Conservation (phyloP, 805 yeast species). For the Yamadazyma kitorensis region DNA sequence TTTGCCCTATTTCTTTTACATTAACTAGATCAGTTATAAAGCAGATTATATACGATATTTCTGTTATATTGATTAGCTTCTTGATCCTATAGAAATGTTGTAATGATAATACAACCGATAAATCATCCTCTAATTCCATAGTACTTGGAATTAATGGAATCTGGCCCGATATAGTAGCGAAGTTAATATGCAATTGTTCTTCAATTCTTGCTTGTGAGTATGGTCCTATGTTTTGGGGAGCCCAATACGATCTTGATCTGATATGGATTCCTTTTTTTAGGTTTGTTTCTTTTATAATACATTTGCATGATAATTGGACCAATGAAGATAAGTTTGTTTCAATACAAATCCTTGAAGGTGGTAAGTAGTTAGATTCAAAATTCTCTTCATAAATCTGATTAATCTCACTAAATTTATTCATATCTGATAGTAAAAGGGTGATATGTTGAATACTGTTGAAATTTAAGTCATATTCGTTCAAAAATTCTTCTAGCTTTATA, state of each 20-base stretch:
- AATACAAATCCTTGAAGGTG: conserved; percentile 89
- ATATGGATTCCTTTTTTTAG: conserved; percentile 76
- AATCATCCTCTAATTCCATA: conserved; percentile 50
- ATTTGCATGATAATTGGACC: conserved; percentile 60
- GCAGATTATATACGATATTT: conserved; percentile 51
- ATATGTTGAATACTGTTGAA: conserved; percentile 56
- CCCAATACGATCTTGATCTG: conserved; percentile 95
- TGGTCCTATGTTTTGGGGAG: conserved; percentile 97
- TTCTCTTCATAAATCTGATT: conserved; percentile 57
- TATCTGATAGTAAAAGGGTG: conserved; percentile 58
- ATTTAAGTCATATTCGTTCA: conserved; percentile 27
- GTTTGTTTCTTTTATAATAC: conserved; percentile 30
- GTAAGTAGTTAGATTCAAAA: conserved; percentile 57
- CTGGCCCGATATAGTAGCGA: conserved; percentile 80
- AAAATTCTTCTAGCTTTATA: conserved; percentile 31
- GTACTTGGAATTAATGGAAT: conserved; percentile 76
- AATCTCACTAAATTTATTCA: conserved; percentile 60
- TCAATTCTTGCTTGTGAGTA: conserved; percentile 81
- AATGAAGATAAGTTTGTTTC: conserved; percentile 48
- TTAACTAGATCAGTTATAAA: conserved; percentile 41
- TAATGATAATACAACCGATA: conserved; percentile 50
- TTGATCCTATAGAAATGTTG: conserved; percentile 73
- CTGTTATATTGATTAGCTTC: conserved; percentile 45
- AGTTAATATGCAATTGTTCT: conserved; percentile 30
- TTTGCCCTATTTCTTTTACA: conserved; percentile 27